phyloP scores from a whole-genome alignment of 768 basidiomycete genomes.

The Lactifluus subvellereus region DNA sequence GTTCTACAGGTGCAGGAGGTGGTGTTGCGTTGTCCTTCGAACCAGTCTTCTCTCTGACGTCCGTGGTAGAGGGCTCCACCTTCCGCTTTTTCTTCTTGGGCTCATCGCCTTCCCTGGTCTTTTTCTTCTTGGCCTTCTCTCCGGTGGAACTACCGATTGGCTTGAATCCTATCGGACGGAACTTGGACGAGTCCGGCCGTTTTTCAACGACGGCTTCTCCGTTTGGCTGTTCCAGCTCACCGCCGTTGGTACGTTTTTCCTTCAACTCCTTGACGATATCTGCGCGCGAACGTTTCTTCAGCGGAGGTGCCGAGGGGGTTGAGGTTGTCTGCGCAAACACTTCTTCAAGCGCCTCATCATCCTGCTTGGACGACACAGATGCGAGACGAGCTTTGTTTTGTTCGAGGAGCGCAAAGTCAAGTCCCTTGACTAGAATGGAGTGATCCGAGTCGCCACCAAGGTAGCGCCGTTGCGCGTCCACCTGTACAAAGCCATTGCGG shows the following conservation, averaged over 20 bases:
- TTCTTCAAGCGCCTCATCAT: slow-evolving; percentile 78
- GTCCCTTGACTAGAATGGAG: slow-evolving; percentile 82
- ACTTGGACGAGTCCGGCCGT: slow-evolving; percentile 36
- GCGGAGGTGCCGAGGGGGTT: slow-evolving; percentile 24
- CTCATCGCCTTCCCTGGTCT: slow-evolving; percentile 36
- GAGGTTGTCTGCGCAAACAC: slow-evolving; percentile 51
- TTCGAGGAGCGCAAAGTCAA: slow-evolving; percentile 82
- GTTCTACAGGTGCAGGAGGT: slow-evolving; percentile 15
- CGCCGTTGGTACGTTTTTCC: slow-evolving; percentile 40
- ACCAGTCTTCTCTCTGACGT: slow-evolving; percentile 20
- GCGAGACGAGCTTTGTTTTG: slow-evolving; percentile 68
- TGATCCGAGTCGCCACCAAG: slow-evolving; percentile 84
- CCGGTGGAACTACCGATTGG: slow-evolving; percentile 42
- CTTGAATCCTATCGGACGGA: slow-evolving; percentile 58
- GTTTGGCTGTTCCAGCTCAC: slow-evolving; percentile 16
- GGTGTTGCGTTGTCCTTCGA: neutral
- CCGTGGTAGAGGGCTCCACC: slow-evolving; percentile 30
- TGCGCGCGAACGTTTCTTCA: slow-evolving; percentile 70
- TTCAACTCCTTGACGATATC: slow-evolving; percentile 73
- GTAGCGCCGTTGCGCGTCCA: slow-evolving; percentile 69
- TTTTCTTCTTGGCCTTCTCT: slow-evolving; percentile 47
- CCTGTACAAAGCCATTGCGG: slow-evolving; percentile 33
- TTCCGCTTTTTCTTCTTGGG: slow-evolving; percentile 60
- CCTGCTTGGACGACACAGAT: slow-evolving; percentile 44
- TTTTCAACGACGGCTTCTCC: slow-evolving; percentile 34